Evolutionary conservation across 768 basidiomycete genomes (phyloP), one percentile per base, ranked within the genome.

Genomic region (Calocera viscosa): DNA sequence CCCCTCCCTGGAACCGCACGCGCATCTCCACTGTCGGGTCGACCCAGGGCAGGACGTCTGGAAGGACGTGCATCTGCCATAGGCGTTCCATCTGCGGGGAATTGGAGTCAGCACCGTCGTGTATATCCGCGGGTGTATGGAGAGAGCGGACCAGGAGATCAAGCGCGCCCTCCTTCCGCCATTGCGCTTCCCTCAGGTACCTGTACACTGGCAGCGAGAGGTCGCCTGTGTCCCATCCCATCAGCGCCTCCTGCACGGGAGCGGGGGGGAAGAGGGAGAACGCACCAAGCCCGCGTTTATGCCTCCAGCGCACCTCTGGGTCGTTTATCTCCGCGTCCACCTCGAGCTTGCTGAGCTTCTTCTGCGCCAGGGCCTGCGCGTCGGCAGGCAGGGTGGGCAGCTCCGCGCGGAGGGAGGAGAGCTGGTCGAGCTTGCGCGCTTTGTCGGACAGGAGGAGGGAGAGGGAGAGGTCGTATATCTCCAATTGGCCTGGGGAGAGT

Each of bases 51-150:
- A 97, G 74, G 12, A 94, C 78, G 73, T 99, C 95, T 0, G 95
- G 94, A 1, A 96, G 80, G 67, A 98, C 86, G 64, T 86, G 78
- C 91, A 96, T 92, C 77, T 94, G 90, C 71, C 91, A 82, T 49
- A 98, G 73, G 73, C 94, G 88, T 73, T 96, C 90, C 92, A 96
- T 96, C 89, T 94, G 73, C 12, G 39, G 43, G 19, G 2, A 34
- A 17, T 1, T n/a, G 38, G 24, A 30, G 12, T 19, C 10, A 19
- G 3, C 17, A 47, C 2, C 17, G 67, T 16, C 16, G 26, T 28
- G 34, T 64, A n/a, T n/a, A n/a, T n/a, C n/a, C n/a, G n/a, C n/a
- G 68, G 66, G 64, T 19, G 33, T 14, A 26, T 7, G 64, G 40
- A 19, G 28, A 33, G 60, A n/a, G 79, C 86, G 47, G 66, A 92